Conservation (phyloP, 768 basidiomycete genomes). For the Mycena alexandri region DNA sequence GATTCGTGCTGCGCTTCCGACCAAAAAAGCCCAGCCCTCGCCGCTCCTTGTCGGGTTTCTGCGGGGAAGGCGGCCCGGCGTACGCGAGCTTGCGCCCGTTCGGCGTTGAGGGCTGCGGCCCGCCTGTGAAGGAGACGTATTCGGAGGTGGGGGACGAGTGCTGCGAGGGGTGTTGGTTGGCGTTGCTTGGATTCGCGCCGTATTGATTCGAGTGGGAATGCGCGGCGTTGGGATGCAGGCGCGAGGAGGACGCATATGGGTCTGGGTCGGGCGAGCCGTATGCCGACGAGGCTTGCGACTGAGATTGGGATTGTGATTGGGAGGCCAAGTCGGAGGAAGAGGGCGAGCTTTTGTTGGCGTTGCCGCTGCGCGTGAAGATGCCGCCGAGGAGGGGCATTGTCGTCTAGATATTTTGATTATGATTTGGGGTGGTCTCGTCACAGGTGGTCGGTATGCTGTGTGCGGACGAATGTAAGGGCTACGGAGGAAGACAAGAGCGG, state of each 20-base stretch:
- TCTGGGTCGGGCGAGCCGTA: neutral
- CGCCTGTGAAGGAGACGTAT: conserved; percentile 29
- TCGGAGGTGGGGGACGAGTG: conserved; percentile 20
- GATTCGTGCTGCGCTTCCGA: conserved; percentile 22
- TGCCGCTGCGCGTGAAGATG: conserved; percentile 29
- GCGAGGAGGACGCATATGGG: neutral
- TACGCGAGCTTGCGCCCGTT: conserved; percentile 34
- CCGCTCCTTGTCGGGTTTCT: neutral
- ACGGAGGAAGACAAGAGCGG: too few relatives aligned
- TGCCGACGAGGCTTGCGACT: neutral
- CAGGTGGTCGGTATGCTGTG: too few relatives aligned
- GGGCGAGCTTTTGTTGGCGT: conserved; percentile 9
- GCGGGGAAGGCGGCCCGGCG: conserved; percentile 19
- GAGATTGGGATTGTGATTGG: neutral
- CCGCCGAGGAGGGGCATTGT: conserved; percentile 38
- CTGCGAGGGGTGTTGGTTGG: too few relatives aligned
- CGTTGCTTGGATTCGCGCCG: neutral
- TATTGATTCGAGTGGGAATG: neutral
- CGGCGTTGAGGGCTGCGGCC: conserved; percentile 20
- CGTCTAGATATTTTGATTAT: neutral
- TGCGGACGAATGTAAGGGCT: too few relatives aligned
- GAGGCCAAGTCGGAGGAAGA: neutral
- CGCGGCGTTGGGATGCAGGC: too few relatives aligned
- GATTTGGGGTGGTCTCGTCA: neutral
- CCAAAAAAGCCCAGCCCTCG: conserved; percentile 27